These are phyloP conservation scores for Saitoella complicata DNA, from an alignment of 805 yeast species.

Conservation along the genomic window DNA sequence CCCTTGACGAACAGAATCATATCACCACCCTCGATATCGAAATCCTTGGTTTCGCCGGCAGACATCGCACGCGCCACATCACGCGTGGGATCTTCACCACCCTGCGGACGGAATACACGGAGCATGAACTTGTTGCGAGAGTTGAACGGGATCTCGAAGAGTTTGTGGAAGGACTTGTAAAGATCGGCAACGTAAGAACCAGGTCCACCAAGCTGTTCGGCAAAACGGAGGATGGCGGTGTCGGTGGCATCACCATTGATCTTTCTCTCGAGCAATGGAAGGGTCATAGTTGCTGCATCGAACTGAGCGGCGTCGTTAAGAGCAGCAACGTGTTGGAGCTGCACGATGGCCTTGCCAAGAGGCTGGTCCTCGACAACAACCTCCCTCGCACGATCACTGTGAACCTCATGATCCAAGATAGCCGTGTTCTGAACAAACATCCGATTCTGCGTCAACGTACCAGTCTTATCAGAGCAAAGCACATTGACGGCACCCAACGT, in stretches of 20 bases:
- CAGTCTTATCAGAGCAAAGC: conserved; percentile 36
- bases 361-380: no score
- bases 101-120: conserved; percentile 2
- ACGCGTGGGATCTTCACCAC: background rate
- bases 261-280: conserved; percentile 7
- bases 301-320: conserved; percentile 14
- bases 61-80: background rate
- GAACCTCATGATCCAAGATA: no score
- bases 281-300: conserved; percentile 6
- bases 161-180: conserved; percentile 7
- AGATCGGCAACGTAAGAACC: background rate
- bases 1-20: conserved; percentile 31
- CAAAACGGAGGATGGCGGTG: conserved; percentile 27
- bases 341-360: background rate
- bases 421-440: background rate
- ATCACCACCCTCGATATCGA: conserved; percentile 3
- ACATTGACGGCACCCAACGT: conserved; percentile 44
- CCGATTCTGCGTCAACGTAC: conserved; percentile 26
- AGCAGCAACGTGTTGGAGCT: conserved; percentile 8
- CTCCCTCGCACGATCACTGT: no score
- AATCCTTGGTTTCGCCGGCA: background rate
- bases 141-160: conserved; percentile 26
- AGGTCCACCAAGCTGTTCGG: conserved; percentile 12
- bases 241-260: conserved; percentile 35
- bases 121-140: conserved; percentile 28